Evolutionary conservation across 306 rosid genomes (phyloP), one percentile per base, ranked within the genome.

Genomic region (Dalbergia oliveri): DNA sequence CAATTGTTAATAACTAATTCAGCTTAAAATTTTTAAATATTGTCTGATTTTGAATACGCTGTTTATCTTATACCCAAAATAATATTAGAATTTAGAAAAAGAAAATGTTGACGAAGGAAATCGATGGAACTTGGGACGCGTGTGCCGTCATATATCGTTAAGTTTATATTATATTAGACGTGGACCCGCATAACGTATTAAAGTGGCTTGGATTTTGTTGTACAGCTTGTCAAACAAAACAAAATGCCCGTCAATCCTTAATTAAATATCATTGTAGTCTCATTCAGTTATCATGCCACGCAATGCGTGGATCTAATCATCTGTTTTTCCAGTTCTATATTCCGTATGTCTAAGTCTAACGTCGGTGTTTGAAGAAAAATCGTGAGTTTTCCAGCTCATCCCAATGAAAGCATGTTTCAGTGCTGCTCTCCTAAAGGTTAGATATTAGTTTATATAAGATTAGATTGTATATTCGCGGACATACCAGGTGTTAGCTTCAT

Each of bases 261-360:
- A 44, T 84, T 79, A 33, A 61, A 43, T 68, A 84, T 26, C 0
- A 43, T 39, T 65, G 43, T 41, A 79, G 78, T 79, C 81, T 14
- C 50, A 53, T 61, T 84, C 84, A 84, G 33, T 51, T 74, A 12
- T 7, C 19, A 33, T 43, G 18, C 41, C 66, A 79, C 67, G 80
- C 54, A 78, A 83, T 61, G 21, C 33, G 72, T 50, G 64, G 51
- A 23, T 66, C 14, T 16, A 4, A 64, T 33, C 16, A 19, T 18
- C 35, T 59, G 72, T 67, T 4, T 33, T 59, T 21, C 65, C 65
- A n/a, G 60, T 35, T 54, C 34, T 72, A 14, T 41, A 15, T 35
- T 54, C 34, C 78, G 9, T 39, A 15, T 79, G 54, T 23, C 5
- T 56, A 11, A 43, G 9, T 45, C 9, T 59, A 11, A 9, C 1